Conservation (phyloP, 2,329 filamentous ascomycete species). For the Pleomassaria siparia region DNA sequence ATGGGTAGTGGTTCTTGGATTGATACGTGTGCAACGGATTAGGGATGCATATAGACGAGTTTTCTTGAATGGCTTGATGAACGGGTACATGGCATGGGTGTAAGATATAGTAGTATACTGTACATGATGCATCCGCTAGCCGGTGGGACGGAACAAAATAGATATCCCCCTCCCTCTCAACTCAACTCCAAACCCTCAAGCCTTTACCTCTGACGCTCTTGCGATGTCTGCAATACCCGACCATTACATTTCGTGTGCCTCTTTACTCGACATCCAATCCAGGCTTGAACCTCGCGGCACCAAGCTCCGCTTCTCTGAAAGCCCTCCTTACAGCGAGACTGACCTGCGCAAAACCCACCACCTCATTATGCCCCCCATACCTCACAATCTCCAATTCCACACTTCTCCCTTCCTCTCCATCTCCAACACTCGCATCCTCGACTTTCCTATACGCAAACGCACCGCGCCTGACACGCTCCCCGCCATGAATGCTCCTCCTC, state of each 20-base stretch:
- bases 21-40: slow-evolving; percentile 6
- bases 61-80: not conserved
- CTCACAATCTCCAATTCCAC: slow-evolving; percentile 48
- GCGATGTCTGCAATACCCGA: not conserved
- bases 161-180: slow-evolving; percentile 1
- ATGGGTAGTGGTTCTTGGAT: not conserved
- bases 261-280: slow-evolving; percentile 33
- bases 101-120: not conserved
- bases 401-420: slow-evolving; percentile 23
- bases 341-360: slow-evolving; percentile 67
- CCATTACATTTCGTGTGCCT: too few relatives aligned
- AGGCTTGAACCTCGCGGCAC: slow-evolving; percentile 13
- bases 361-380: slow-evolving; percentile 63
- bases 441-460: slow-evolving; percentile 40
- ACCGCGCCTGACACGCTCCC: slow-evolving; percentile 34
- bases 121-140: not conserved
- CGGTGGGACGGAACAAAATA: not conserved
- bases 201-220: not conserved
- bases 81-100: not conserved
- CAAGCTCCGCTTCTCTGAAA: slow-evolving; percentile 50
- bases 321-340: slow-evolving; percentile 65
- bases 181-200: not conserved
- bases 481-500: slow-evolving; percentile 33
- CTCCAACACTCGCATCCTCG: slow-evolving; percentile 33
- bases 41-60: slow-evolving; percentile 13